Base-by-base conservation (phyloP, 495 filamentous ascomycete species). In the Clavariopsis aquatica region DNA sequence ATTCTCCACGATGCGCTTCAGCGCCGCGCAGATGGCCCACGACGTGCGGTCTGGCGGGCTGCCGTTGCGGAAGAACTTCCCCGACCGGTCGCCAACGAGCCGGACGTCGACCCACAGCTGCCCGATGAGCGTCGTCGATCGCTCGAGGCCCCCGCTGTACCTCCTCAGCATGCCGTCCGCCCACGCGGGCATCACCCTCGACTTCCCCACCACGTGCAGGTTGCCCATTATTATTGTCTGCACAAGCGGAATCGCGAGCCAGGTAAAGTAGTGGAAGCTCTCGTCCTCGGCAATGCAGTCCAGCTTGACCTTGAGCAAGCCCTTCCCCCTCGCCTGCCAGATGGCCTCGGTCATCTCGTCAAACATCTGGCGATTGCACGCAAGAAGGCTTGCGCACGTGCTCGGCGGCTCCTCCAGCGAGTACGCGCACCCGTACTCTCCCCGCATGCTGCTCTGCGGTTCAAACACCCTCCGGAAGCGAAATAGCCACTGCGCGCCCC, bases 11-110 rank as follows among this genome's bases (percentile, higher is more conserved):
- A 70, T 46, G 19, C 60, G 59, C 53, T 57, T 63, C 8, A 70
- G 49, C 1, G 64, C 68, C 13, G 64, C 63, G 34, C 68, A 70
- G 17, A 70, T 47, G n/a, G 57, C 64, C 68, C 68, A 70, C 12
- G 60, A 62, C 8, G 62, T 67, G 13, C 64, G 63, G 17, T 65
- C 60, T 12, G 56, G 60, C 12, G 49, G 29, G 22, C 31, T 52
- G 29, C 26, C 49, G 34, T 63, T 64, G 20, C 45, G 20, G 19
- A 51, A 26, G 49, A 28, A 55, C 55, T 64, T 67, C 20, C 31
- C 41, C 10, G 47, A 59, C 20, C 64, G 59, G 19, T 64, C 46
- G 1, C 63, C 64, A 1, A 56, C 22, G 10, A 62, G 53, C 17
- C 60, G 43, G 15, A 70, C 56, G 47, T 70, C 68, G 15, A 70